Evolutionary conservation across 768 basidiomycete genomes (phyloP).

Genomic region (Kwoniella pini): DNA sequence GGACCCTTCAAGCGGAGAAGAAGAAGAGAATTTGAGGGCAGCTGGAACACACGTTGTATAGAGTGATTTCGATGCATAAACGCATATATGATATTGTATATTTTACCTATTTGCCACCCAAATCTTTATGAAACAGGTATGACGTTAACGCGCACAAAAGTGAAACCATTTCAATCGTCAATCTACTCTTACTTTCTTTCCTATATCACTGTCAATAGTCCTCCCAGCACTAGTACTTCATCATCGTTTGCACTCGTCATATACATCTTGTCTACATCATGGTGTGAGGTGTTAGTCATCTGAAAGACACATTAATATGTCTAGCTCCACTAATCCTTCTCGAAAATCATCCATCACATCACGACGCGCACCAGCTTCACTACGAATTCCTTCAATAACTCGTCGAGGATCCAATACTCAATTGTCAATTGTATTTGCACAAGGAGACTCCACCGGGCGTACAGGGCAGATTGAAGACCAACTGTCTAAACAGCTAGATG

Average conservation of each 20-base stretch:
- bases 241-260: no score
- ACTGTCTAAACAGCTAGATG: slow-evolving; percentile 38
- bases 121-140: background rate
- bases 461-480: slow-evolving; percentile 29
- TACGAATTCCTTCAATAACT: slow-evolving; percentile 9
- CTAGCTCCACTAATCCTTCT: background rate
- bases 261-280: background rate
- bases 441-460: slow-evolving; percentile 6
- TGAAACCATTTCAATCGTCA: no score
- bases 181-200: no score
- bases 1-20: background rate
- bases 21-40: background rate
- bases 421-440: slow-evolving; percentile 16
- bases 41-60: no score
- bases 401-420: slow-evolving; percentile 16
- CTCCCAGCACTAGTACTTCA: no score
- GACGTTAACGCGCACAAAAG: no score
- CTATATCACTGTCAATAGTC: no score
- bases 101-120: no score
- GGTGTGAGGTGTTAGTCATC: no score
- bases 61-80: no score
- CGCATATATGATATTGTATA: no score
- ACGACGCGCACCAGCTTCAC: slow-evolving; percentile 12
- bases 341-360: slow-evolving; percentile 24
- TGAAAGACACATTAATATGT: background rate